These are phyloP conservation scores for Ustilago lituana DNA, from an alignment of 1,284 basidiomycete species.

Conservation along the genomic window DNA sequence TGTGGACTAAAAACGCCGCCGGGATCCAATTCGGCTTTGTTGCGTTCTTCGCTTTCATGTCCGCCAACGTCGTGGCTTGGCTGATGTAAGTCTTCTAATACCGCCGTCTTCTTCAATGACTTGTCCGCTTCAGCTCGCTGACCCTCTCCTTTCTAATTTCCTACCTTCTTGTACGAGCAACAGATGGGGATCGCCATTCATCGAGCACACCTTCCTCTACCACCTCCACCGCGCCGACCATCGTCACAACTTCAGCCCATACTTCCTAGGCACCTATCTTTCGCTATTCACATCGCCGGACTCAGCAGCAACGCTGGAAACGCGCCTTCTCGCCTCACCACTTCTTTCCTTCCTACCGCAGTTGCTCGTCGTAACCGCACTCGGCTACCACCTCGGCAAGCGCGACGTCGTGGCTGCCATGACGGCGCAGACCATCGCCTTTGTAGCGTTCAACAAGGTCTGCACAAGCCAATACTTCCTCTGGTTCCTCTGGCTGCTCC, in stretches of 20 bases:
- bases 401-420: conserved; percentile 80
- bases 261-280: conserved; percentile 94
- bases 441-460: conserved; percentile 97
- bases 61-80: conserved; percentile 72
- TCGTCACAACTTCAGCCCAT: conserved; percentile 96
- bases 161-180: neutral
- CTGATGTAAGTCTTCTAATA: conserved; percentile 14
- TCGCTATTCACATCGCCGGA: conserved; percentile 30
- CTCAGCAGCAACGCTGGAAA: conserved; percentile 2
- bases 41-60: conserved; percentile 77
- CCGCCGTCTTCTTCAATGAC: no score
- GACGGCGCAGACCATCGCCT: conserved; percentile 89
- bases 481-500: conserved; percentile 93
- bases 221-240: conserved; percentile 91
- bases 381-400: conserved; percentile 75
- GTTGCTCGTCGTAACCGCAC: conserved; percentile 75
- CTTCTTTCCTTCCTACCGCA: conserved; percentile 73
- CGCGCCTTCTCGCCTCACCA: conserved; percentile 38
- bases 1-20: conserved; percentile 57
- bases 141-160: conserved; percentile 69
- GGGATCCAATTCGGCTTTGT: conserved; percentile 77
- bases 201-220: conserved; percentile 92
- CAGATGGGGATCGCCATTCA: conserved; percentile 86
- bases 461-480: conserved; percentile 98
- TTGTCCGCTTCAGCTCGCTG: neutral